These are phyloP conservation scores for Colletotrichum acutatum DNA, from an alignment of 2,329 filamentous ascomycete genomes.

Conservation along the genomic window DNA sequence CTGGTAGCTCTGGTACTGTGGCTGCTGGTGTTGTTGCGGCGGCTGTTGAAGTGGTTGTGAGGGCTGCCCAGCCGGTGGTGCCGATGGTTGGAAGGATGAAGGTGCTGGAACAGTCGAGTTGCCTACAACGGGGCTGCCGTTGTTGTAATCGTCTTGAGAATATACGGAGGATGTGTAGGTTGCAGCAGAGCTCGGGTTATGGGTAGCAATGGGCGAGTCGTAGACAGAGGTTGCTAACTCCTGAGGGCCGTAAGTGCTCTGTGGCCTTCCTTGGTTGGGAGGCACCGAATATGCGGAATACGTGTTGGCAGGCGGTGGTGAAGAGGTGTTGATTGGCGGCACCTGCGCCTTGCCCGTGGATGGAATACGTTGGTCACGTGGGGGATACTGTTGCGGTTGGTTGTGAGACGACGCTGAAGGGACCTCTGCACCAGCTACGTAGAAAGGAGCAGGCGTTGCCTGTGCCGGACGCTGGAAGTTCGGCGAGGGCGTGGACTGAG, in stretches of 20 bases:
- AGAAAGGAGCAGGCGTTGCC: slow-evolving; percentile 70
- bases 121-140: slow-evolving; percentile 42
- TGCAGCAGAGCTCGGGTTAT: slow-evolving; percentile 56
- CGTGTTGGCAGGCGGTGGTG: slow-evolving; percentile 59
- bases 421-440: slow-evolving; percentile 69
- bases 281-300: slow-evolving; percentile 62
- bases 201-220: slow-evolving; percentile 74
- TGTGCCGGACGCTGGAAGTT: slow-evolving; percentile 65
- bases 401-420: slow-evolving; percentile 50
- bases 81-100: slow-evolving; percentile 36
- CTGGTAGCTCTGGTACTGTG: slow-evolving; percentile 57
- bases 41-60: slow-evolving; percentile 42
- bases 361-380: slow-evolving; percentile 58
- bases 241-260: slow-evolving; percentile 78
- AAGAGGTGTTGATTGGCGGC: slow-evolving; percentile 62
- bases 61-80: slow-evolving; percentile 33
- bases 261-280: slow-evolving; percentile 63
- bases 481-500: slow-evolving; percentile 59
- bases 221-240: slow-evolving; percentile 83
- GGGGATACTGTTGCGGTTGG: slow-evolving; percentile 61
- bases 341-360: slow-evolving; percentile 59
- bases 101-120: slow-evolving; percentile 43
- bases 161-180: slow-evolving; percentile 60
- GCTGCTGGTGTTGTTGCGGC: slow-evolving; percentile 44
- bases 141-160: slow-evolving; percentile 63